Evolutionary conservation across 1,284 basidiomycete genomes (phyloP).

Genomic region (Rhodotorula sp.): DNA sequence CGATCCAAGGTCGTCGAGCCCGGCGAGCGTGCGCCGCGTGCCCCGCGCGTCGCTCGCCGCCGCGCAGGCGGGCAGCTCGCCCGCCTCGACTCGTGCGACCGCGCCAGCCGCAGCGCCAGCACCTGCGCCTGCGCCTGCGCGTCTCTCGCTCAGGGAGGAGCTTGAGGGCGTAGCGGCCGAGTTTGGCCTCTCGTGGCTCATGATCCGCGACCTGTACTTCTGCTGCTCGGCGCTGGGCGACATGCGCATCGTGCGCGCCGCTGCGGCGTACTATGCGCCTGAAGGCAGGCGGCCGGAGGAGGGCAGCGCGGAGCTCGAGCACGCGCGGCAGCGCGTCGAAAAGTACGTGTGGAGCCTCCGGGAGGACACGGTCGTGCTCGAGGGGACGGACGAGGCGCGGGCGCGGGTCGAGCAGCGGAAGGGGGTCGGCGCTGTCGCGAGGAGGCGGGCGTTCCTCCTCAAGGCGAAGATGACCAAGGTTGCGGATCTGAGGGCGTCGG

Average conservation of each 20-base stretch:
- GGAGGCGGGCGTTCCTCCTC: slow-evolving; percentile 1
- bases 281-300: background rate
- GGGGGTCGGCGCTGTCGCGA: background rate
- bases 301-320: background rate
- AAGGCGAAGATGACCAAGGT: background rate
- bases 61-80: background rate
- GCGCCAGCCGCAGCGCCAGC: background rate
- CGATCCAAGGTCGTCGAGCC: background rate
- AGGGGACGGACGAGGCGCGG: slow-evolving; percentile 9
- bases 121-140: background rate
- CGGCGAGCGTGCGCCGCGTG: background rate
- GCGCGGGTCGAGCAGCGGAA: background rate
- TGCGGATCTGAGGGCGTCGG: background rate
- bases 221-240: background rate
- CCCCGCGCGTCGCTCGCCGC: slow-evolving; percentile 14
- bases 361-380: slow-evolving; percentile 19
- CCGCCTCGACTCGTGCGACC: no score
- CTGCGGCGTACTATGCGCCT: background rate
- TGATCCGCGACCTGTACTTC: slow-evolving; percentile 8
- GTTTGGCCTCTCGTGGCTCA: background rate
- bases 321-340: background rate
- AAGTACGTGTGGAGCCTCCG: slow-evolving; percentile 4
- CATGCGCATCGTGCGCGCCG: background rate
- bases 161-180: background rate
- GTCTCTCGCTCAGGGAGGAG: background rate